Evolutionary conservation across 2,329 filamentous ascomycete genomes (phyloP).

Genomic region (Fusarium humuli): DNA sequence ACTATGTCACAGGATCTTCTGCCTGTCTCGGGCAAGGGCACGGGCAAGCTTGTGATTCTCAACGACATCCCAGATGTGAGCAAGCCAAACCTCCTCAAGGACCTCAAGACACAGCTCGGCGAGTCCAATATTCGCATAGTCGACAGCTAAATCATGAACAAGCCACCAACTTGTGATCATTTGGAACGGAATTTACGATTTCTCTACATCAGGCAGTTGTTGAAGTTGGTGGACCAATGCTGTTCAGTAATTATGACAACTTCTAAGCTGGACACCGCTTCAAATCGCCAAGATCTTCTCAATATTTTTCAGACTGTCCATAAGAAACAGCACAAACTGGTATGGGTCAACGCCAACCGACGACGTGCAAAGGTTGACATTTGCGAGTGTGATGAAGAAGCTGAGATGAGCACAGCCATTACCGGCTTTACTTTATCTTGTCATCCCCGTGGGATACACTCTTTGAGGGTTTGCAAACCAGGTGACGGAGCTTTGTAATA

Average conservation of each 20-base stretch:
- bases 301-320: background rate
- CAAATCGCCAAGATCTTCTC: constrained; percentile 7
- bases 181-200: constrained; percentile 1
- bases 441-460: background rate
- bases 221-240: constrained; percentile 9
- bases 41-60: constrained; percentile 23
- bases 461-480: background rate
- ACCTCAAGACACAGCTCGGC: background rate
- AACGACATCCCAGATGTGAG: constrained; percentile 15
- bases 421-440: background rate
- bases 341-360: background rate
- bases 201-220: constrained; percentile 25
- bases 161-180: background rate
- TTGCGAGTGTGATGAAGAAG: background rate
- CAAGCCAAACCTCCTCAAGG: constrained; percentile 7
- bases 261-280: constrained; percentile 6
- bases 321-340: background rate
- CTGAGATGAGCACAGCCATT: background rate
- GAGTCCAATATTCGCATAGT: constrained; percentile 1
- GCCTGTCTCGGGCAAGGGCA: background rate
- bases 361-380: background rate
- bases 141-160: constrained; percentile 21
- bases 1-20: background rate
- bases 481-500: too few species aligned
- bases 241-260: constrained; percentile 17